Evolutionary conservation across 345 rosid genomes (phyloP).

Genomic region (Salix caprea): DNA sequence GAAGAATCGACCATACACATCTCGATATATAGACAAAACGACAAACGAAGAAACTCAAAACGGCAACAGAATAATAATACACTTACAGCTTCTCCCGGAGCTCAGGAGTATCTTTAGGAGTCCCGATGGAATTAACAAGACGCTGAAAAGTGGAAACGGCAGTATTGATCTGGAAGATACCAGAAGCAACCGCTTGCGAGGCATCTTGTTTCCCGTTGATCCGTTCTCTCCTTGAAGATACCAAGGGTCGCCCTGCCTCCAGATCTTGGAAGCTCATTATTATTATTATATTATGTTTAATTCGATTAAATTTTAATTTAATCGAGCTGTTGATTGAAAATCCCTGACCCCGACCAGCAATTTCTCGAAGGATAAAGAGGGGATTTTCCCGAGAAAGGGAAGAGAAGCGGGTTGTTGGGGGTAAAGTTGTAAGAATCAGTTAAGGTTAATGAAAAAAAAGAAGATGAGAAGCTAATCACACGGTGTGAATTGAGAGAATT

Average conservation of each 20-base stretch:
- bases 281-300: neutral
- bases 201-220: slow-evolving; percentile 64
- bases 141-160: slow-evolving; percentile 90
- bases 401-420: slow-evolving; percentile 2
- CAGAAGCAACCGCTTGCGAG: slow-evolving; percentile 89
- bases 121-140: slow-evolving; percentile 92
- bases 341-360: neutral
- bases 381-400: neutral
- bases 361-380: slow-evolving; percentile 2
- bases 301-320: neutral
- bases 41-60: neutral
- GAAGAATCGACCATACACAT: neutral
- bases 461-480: neutral
- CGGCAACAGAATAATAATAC: neutral
- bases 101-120: slow-evolving; percentile 92
- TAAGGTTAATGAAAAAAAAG: neutral
- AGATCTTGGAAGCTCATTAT: slow-evolving; percentile 95
- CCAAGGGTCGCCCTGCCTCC: slow-evolving; percentile 60
- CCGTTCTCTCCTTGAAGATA: slow-evolving; percentile 41
- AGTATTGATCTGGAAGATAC: slow-evolving; percentile 97
- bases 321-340: neutral
- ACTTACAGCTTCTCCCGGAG: slow-evolving; percentile 95
- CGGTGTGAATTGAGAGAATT: neutral
- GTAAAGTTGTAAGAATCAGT: neutral
- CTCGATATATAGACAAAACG: neutral